Evolutionary conservation across 2,329 filamentous ascomycete genomes (phyloP).

Genomic region (Scytalidium lignicola): DNA sequence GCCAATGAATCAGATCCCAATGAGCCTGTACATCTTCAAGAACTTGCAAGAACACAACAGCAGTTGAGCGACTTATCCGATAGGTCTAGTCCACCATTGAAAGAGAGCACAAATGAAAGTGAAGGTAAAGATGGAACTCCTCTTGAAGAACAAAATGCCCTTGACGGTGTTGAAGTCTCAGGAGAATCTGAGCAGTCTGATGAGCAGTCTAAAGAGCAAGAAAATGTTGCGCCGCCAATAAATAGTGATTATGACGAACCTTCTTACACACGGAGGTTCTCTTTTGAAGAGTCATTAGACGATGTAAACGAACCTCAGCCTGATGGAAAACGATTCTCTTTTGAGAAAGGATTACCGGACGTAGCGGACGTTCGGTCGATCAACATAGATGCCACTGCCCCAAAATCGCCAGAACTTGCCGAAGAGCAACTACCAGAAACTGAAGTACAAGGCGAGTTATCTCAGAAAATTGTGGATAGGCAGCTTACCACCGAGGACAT

Average conservation of each 20-base stretch:
- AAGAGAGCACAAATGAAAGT: constrained; percentile 11
- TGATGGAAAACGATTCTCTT: neutral
- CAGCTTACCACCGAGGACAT: neutral
- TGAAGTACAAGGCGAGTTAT: neutral
- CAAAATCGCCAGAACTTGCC: neutral
- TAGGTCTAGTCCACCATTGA: constrained; percentile 6
- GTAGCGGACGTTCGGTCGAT: neutral
- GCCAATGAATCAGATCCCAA: no score
- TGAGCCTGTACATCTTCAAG: neutral
- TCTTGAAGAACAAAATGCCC: neutral
- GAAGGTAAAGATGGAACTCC: constrained; percentile 5
- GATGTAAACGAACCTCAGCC: neutral
- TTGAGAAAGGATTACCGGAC: neutral
- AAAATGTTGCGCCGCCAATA: no score
- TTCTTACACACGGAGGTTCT: no score
- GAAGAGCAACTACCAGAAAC: neutral
- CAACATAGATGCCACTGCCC: no score
- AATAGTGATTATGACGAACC: no score
- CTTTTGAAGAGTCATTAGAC: no score
- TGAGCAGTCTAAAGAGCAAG: neutral
- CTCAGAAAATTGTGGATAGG: neutral
- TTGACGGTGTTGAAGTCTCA: neutral
- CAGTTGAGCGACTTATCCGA: constrained; percentile 6
- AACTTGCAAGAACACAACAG: constrained; percentile 1
- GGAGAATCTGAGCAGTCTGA: neutral